A percentile compares a stretch with the other conserved stretches of the same genome.
Evolutionary conservation across 306 rosid species (phyloP).

Genomic region (Albizia julibrissin): DNA sequence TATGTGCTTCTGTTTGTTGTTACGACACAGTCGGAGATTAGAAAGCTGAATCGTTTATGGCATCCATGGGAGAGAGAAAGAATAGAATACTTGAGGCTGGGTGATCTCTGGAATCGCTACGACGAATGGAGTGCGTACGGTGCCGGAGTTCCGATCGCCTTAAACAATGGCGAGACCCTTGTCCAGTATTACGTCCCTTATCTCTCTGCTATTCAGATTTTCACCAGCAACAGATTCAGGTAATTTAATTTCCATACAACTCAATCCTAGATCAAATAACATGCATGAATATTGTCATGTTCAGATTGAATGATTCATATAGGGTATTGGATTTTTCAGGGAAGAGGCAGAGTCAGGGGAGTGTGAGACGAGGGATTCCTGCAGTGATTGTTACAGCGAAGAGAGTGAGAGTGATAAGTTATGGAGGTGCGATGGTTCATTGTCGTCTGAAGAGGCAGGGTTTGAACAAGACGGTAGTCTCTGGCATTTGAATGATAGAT

Average conservation of each 20-base stretch:
- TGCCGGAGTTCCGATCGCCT: conserved; percentile 76
- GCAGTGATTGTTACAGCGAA: conserved; percentile 75
- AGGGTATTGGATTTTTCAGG: conserved; percentile 45
- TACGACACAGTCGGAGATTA: conserved; percentile 60
- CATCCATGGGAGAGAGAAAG: conserved; percentile 89
- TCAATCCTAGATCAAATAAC: background rate
- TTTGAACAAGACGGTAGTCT: conserved; percentile 57
- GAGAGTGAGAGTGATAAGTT: conserved; percentile 83
- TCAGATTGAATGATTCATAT: background rate
- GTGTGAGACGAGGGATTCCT: conserved; percentile 76
- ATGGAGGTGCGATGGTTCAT: conserved; percentile 84
- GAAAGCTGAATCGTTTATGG: conserved; percentile 86
- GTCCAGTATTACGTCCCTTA: conserved; percentile 96
- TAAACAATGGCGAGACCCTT: conserved; percentile 72
- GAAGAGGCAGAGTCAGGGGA: conserved; percentile 79
- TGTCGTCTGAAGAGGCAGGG: conserved; percentile 85
- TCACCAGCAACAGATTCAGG: conserved; percentile 80
- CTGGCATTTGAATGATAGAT: conserved; percentile 62
- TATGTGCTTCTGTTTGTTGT: background rate
- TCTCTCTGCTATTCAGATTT: conserved; percentile 92
- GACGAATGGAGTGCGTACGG: conserved; percentile 98
- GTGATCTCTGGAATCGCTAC: conserved; percentile 82
- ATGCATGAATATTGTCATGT: background rate
- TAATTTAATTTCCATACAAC: conserved; percentile 5
- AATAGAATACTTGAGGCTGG: conserved; percentile 76